Conservation (phyloP, 768 basidiomycete species). For the Sutorius australiensis region DNA sequence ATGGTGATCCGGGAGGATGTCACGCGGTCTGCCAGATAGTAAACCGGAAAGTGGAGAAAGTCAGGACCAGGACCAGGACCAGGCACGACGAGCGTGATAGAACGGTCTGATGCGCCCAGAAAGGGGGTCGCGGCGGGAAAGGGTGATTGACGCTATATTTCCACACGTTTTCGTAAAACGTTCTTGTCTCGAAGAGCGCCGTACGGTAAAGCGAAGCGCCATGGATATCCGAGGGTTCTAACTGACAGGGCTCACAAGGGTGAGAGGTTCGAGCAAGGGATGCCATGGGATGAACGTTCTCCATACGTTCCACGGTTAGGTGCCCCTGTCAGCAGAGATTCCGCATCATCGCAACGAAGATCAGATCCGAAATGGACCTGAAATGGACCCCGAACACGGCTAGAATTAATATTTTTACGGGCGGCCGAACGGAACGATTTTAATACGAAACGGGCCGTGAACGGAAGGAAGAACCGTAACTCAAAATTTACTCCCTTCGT, state of each 20-base stretch:
- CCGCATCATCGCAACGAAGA: conserved; percentile 27
- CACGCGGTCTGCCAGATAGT: background rate
- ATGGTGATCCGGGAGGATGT: background rate
- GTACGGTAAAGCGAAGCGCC: background rate
- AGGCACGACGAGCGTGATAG: conserved; percentile 15
- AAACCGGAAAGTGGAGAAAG: background rate
- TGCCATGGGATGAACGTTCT: conserved; percentile 14
- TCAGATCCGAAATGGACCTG: conserved; percentile 14
- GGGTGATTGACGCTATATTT: background rate
- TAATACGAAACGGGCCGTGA: background rate
- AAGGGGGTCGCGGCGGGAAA: background rate
- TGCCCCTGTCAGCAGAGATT: conserved; percentile 27
- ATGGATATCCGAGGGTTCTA: conserved; percentile 20
- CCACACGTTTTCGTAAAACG: conserved; percentile 2
- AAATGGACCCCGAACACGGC: conserved; percentile 19
- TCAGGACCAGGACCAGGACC: conserved; percentile 1
- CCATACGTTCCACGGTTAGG: conserved; percentile 25
- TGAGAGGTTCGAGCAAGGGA: conserved; percentile 16
- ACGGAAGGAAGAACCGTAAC: background rate
- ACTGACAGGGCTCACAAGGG: conserved; percentile 10
- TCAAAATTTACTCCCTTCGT: background rate
- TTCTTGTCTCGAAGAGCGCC: background rate
- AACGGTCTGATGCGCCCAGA: conserved; percentile 19
- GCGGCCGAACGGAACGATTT: conserved; percentile 4
- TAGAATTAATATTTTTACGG: background rate